These are phyloP conservation scores for Ophiostoma sp. DNA, from an alignment of 2,329 filamentous ascomycete genomes.

Conservation along the genomic window DNA sequence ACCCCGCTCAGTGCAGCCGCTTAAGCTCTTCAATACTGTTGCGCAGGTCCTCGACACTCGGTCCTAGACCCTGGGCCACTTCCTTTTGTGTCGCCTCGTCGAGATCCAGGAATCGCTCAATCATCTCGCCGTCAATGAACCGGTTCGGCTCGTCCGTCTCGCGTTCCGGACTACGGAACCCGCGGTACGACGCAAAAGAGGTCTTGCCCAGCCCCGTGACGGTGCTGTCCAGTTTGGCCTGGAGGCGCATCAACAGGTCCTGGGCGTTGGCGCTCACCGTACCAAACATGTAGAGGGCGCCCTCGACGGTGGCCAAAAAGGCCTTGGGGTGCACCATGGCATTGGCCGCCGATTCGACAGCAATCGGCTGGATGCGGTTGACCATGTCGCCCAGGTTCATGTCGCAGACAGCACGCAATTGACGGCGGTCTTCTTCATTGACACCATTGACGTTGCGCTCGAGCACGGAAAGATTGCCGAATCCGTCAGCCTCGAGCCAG, in stretches of 20 bases:
- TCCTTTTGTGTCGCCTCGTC: constrained; percentile 57
- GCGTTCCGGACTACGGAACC: constrained; percentile 71
- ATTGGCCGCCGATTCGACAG: constrained; percentile 63
- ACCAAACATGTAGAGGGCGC: constrained; percentile 86
- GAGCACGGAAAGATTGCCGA: constrained; percentile 85
- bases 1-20: constrained; percentile 50
- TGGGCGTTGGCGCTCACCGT: constrained; percentile 71
- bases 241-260: constrained; percentile 80
- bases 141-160: constrained; percentile 75
- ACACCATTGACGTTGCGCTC: constrained; percentile 70
- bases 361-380: constrained; percentile 77
- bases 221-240: constrained; percentile 66
- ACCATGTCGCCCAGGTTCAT: constrained; percentile 90
- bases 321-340: constrained; percentile 76
- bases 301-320: constrained; percentile 89
- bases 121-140: constrained; percentile 88
- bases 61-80: constrained; percentile 58
- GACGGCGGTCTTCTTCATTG: constrained; percentile 69
- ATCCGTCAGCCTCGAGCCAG: constrained; percentile 81
- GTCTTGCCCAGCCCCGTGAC: constrained; percentile 71
- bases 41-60: constrained; percentile 62
- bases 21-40: constrained; percentile 63
- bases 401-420: constrained; percentile 74
- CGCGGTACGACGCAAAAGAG: constrained; percentile 76
- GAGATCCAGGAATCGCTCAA: constrained; percentile 80